A percentile compares a stretch with the other conserved stretches of the same genome.
phyloP scores from a whole-genome alignment of 2,329 filamentous ascomycete species.

The Aspergillus sojae region DNA sequence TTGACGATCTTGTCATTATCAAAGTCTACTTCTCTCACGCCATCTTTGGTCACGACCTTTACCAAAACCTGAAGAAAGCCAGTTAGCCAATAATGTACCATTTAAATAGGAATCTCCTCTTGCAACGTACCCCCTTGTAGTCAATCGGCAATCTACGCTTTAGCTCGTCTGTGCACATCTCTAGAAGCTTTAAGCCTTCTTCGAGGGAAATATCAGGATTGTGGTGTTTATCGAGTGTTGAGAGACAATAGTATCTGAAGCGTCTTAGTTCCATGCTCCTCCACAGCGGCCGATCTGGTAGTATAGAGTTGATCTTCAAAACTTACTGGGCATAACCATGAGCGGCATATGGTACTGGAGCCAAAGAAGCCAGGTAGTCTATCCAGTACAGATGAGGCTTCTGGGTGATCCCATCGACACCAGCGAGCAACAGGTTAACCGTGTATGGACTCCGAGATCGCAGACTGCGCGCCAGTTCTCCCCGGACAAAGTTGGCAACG shows the following conservation, averaged over 20 bases:
- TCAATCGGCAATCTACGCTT: constrained; percentile 96
- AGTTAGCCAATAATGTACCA: constrained; percentile 15
- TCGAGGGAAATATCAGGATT: constrained; percentile 89
- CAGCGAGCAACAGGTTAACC: constrained; percentile 93
- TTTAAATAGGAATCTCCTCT: neutral
- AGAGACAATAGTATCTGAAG: constrained; percentile 89
- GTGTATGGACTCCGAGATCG: constrained; percentile 93
- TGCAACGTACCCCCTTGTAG: constrained; percentile 82
- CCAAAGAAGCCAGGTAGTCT: constrained; percentile 90
- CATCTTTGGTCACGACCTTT: constrained; percentile 94
- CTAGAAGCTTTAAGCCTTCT: constrained; percentile 87
- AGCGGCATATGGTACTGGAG: constrained; percentile 88
- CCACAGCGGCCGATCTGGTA: neutral
- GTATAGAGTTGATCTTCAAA: neutral
- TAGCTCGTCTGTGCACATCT: constrained; percentile 94
- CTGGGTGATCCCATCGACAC: constrained; percentile 87
- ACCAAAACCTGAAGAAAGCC: constrained; percentile 57
- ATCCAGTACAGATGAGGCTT: constrained; percentile 96
- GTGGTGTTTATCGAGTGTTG: constrained; percentile 97
- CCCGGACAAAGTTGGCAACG: constrained; percentile 89
- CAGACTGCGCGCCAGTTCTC: constrained; percentile 87
- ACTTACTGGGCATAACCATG: constrained; percentile 96
- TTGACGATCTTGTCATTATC: constrained; percentile 70
- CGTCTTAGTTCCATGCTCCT: constrained; percentile 15
- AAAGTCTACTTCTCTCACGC: constrained; percentile 81